Conservation (phyloP, 1,284 basidiomycete genomes). For the Melampsora americana region DNA sequence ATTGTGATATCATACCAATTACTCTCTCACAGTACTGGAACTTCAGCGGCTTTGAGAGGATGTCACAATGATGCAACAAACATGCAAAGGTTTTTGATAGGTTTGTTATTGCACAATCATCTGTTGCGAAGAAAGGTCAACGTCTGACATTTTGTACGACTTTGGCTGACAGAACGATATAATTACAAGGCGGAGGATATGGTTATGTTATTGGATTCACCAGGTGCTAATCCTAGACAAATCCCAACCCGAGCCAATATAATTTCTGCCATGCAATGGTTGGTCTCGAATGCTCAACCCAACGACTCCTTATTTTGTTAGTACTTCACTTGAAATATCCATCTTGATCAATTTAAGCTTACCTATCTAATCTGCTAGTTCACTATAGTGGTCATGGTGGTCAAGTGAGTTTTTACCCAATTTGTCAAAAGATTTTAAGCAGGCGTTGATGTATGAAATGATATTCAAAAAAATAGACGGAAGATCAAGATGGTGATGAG, state of each 20-base stretch:
- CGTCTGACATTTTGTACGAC: neutral
- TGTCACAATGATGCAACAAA: constrained; percentile 86
- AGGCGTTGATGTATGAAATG: neutral
- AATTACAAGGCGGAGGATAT: constrained; percentile 76
- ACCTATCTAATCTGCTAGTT: neutral
- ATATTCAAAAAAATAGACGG: neutral
- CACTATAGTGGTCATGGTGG: constrained; percentile 68
- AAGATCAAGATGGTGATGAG: constrained; percentile 56
- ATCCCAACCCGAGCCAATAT: constrained; percentile 79
- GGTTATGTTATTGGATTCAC: constrained; percentile 78
- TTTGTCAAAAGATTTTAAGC: neutral
- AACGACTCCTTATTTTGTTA: constrained; percentile 83
- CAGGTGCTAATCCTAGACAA: constrained; percentile 61
- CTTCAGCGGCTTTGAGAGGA: constrained; percentile 63
- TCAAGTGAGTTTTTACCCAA: constrained; percentile 64
- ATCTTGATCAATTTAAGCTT: neutral
- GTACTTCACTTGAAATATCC: neutral
- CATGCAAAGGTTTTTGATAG: constrained; percentile 67
- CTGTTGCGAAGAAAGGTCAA: neutral
- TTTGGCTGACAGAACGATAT: constrained; percentile 58
- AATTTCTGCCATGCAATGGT: constrained; percentile 80
- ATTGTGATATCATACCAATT: neutral
- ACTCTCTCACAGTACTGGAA: neutral
- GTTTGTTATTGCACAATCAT: constrained; percentile 56
- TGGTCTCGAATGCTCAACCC: constrained; percentile 71